A percentile compares a stretch with the other conserved stretches of the same genome.
phyloP scores from a whole-genome alignment of 2,329 filamentous ascomycete species.

The Xylaria sp. region DNA sequence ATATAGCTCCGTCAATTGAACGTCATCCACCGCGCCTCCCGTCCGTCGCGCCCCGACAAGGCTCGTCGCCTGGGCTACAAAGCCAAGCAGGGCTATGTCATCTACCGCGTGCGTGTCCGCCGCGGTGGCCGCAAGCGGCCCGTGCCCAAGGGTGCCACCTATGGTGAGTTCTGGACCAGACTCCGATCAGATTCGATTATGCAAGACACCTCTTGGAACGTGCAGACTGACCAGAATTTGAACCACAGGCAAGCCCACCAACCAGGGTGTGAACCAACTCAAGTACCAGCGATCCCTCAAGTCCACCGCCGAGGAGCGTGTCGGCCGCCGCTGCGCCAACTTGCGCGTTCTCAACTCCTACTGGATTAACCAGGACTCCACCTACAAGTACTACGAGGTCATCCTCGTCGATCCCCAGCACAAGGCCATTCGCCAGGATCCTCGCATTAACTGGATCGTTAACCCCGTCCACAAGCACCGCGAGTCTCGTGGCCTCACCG shows the following conservation, averaged over 20 bases:
- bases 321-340: constrained; percentile 98
- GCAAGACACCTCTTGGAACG: neutral
- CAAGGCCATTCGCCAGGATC: constrained; percentile 99
- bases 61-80: constrained; percentile 99
- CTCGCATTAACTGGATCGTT: constrained; percentile 99
- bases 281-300: constrained; percentile 99
- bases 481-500: constrained; percentile 95
- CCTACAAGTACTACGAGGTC: constrained; percentile 99
- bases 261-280: constrained; percentile 99
- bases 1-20: constrained; percentile 99
- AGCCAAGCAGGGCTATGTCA: constrained; percentile 99
- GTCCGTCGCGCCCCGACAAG: constrained; percentile 99
- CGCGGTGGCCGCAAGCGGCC: constrained; percentile 99
- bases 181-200: neutral
- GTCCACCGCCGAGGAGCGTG: constrained; percentile 99
- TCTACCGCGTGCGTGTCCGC: constrained; percentile 99
- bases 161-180: constrained; percentile 71
- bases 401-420: constrained; percentile 99
- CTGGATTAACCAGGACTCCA: constrained; percentile 99
- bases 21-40: constrained; percentile 98
- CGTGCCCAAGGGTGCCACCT: constrained; percentile 97
- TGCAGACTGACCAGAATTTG: constrained; percentile 32
- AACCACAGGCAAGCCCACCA: constrained; percentile 94
- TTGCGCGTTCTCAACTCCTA: constrained; percentile 99
- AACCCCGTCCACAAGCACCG: constrained; percentile 99